Evolutionary conservation across 257 asterid species (phyloP).

Genomic region (Mitragyna speciosa): DNA sequence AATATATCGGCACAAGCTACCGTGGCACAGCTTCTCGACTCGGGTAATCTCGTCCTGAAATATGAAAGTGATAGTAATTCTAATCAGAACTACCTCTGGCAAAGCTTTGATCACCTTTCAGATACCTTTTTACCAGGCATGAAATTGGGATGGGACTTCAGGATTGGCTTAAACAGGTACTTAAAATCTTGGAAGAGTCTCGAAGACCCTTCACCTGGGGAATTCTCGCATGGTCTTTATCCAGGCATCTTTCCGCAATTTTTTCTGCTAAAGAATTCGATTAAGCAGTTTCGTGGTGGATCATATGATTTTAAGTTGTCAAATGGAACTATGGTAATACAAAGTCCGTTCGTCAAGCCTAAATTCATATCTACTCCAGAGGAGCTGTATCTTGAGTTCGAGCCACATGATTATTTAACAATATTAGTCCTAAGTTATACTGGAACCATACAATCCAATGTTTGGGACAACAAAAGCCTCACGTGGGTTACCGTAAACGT

Average conservation of each 20-base stretch:
- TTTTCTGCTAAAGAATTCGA: neutral
- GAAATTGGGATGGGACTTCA: slow-evolving; percentile 75
- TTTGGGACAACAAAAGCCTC: neutral
- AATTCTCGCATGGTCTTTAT: slow-evolving; percentile 38
- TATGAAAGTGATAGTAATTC: neutral
- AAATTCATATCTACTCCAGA: slow-evolving; percentile 29
- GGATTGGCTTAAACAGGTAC: slow-evolving; percentile 46
- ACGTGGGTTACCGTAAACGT: neutral
- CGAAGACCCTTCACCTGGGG: slow-evolving; percentile 64
- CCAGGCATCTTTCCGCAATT: neutral
- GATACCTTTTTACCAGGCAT: slow-evolving; percentile 71
- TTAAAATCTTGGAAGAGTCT: slow-evolving; percentile 61
- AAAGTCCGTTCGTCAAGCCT: slow-evolving; percentile 34
- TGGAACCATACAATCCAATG: neutral
- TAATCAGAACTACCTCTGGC: slow-evolving; percentile 42
- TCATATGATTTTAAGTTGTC: slow-evolving; percentile 77
- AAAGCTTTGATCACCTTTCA: slow-evolving; percentile 68
- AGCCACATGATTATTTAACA: neutral
- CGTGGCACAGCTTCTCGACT: slow-evolving; percentile 26
- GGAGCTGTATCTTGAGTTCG: slow-evolving; percentile 28
- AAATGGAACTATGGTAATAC: slow-evolving; percentile 57
- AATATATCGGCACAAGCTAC: neutral
- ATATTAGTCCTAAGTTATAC: neutral
- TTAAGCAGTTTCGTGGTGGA: slow-evolving; percentile 51
- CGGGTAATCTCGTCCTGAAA: slow-evolving; percentile 42